phyloP scores from a whole-genome alignment of 1,284 basidiomycete genomes.

The Pascua guehoae region DNA sequence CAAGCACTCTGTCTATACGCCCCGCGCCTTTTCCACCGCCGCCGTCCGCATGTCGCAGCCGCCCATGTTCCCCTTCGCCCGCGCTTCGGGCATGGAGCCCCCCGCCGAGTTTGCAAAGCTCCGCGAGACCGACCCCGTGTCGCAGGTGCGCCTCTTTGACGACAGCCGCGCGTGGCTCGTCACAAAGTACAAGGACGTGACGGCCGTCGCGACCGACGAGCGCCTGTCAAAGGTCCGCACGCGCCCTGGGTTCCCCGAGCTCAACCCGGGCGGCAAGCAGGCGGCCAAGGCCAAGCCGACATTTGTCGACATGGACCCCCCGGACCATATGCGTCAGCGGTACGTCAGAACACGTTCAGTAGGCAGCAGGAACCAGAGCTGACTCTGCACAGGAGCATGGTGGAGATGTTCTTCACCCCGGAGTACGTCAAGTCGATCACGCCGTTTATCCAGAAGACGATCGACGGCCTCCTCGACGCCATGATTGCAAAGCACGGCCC shows the following conservation, averaged over 20 bases:
- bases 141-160: slow-evolving; percentile 8
- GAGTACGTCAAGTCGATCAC: slow-evolving; percentile 4
- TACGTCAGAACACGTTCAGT: too few relatives aligned
- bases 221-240: slow-evolving; percentile 14
- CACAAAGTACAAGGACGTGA: slow-evolving; percentile 13
- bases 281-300: slow-evolving; percentile 13
- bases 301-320: slow-evolving; percentile 15
- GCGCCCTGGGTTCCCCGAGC: slow-evolving; percentile 14
- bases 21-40: too few relatives aligned
- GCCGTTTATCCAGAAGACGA: slow-evolving; percentile 9
- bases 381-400: slow-evolving; percentile 1
- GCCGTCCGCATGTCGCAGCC: too few relatives aligned
- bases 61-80: slow-evolving; percentile 8
- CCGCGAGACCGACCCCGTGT: slow-evolving; percentile 9
- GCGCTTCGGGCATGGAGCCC: slow-evolving; percentile 12
- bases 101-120: slow-evolving; percentile 8
- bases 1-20: too few relatives aligned
- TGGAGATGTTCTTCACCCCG: slow-evolving; percentile 6
- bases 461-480: slow-evolving; percentile 5
- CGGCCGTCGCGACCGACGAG: slow-evolving; percentile 8
- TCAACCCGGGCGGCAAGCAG: slow-evolving; percentile 13
- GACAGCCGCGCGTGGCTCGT: slow-evolving; percentile 10
- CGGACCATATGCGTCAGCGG: slow-evolving; percentile 13
- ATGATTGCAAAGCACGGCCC: slow-evolving; percentile 2
- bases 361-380: too few relatives aligned